These are phyloP conservation scores for Xerocomus brunneocitrinus DNA, from an alignment of 768 basidiomycete genomes.

Conservation along the genomic window DNA sequence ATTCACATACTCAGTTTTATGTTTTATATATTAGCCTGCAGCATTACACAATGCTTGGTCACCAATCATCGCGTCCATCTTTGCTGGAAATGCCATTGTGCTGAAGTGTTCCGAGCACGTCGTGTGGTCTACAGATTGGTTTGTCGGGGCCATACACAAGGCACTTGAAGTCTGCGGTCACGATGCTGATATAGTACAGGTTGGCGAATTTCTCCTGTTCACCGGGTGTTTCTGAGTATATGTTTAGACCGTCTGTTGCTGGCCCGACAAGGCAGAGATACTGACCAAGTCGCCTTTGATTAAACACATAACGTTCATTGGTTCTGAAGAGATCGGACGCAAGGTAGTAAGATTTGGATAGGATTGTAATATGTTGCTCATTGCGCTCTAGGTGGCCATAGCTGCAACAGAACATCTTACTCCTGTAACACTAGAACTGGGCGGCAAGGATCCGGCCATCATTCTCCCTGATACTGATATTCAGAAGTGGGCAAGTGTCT, in stretches of 20 bases:
- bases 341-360: conserved; percentile 42
- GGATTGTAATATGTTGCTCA: not conserved
- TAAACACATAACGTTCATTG: conserved; percentile 94
- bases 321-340: conserved; percentile 73
- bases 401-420: conserved; percentile 86
- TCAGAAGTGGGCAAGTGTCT: conserved; percentile 70
- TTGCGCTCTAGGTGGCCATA: conserved; percentile 57
- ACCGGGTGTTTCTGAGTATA: conserved; percentile 5
- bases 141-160: conserved; percentile 69
- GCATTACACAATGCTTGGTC: conserved; percentile 93
- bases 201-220: conserved; percentile 20
- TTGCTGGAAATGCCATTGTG: conserved; percentile 85
- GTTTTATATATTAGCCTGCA: conserved; percentile 28
- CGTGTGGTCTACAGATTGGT: conserved; percentile 85
- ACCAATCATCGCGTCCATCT: conserved; percentile 86
- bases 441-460: conserved; percentile 92
- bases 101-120: conserved; percentile 93
- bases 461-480: conserved; percentile 84
- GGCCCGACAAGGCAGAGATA: conserved; percentile 79
- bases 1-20: not conserved
- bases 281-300: conserved; percentile 76
- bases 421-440: conserved; percentile 90
- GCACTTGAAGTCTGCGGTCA: conserved; percentile 82
- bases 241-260: conserved; percentile 72
- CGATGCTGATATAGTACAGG: conserved; percentile 86